Percentiles rank a stretch among this genome's conserved stretches.
Conservation (phyloP, 352 stramenopile species). For the Pythium grandisporangium region DNA sequence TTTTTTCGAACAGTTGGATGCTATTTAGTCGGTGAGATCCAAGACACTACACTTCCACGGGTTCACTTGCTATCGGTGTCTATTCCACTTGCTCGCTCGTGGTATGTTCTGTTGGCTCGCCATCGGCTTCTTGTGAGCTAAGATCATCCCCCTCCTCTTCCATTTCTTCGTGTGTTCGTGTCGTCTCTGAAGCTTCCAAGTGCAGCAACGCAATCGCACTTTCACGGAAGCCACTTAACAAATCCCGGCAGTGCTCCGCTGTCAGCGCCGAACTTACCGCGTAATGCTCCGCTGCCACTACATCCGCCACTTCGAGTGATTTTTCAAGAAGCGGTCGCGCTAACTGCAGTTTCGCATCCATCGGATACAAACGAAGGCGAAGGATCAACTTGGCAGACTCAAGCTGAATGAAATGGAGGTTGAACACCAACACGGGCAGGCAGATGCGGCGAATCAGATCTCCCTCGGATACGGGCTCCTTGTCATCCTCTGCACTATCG, state of each 20-base stretch:
- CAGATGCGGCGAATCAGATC: slow-evolving; percentile 48
- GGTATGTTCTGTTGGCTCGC: too few species aligned
- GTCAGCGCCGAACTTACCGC: slow-evolving; percentile 49
- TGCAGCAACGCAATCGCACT: slow-evolving; percentile 56
- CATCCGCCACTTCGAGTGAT: slow-evolving; percentile 61
- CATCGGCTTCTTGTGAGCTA: too few species aligned
- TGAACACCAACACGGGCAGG: slow-evolving; percentile 57
- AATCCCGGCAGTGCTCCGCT: slow-evolving; percentile 49
- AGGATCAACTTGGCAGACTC: slow-evolving; percentile 66
- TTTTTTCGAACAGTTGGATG: background rate
- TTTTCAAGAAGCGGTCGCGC: slow-evolving; percentile 56
- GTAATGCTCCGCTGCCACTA: slow-evolving; percentile 76
- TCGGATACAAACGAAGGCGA: slow-evolving; percentile 58
- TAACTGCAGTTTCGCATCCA: slow-evolving; percentile 41
- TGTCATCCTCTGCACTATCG: slow-evolving; percentile 27
- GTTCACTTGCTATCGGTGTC: background rate
- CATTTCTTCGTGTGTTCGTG: background rate
- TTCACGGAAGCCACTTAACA: slow-evolving; percentile 60
- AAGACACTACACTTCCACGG: background rate
- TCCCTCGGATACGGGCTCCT: too few species aligned
- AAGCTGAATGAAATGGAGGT: slow-evolving; percentile 70
- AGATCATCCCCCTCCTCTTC: too few species aligned
- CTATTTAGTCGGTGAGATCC: background rate
- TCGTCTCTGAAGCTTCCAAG: slow-evolving; percentile 24
- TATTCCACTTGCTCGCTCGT: too few species aligned